A percentile compares a stretch with the other conserved stretches of the same genome.
Evolutionary conservation across 2,329 filamentous ascomycete genomes (phyloP).

Genomic region (Diaporthe ampelina): DNA sequence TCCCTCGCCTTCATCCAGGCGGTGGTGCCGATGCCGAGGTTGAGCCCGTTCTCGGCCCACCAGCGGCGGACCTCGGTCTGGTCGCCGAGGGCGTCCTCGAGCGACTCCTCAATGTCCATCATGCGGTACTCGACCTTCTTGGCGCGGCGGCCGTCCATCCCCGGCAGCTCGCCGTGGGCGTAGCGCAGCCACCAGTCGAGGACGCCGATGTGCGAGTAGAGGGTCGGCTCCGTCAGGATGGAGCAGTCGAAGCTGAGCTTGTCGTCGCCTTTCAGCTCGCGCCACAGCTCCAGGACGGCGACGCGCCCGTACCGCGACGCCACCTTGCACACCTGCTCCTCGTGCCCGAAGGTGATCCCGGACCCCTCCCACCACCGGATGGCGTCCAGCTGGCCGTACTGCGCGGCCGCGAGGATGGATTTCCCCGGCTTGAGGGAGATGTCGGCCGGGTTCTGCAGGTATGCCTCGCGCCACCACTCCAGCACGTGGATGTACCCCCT

Average conservation of each 20-base stretch:
- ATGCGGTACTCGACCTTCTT: constrained; percentile 92
- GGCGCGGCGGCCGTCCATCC: constrained; percentile 68
- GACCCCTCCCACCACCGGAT: constrained; percentile 91
- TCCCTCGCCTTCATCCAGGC: constrained; percentile 91
- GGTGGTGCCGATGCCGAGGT: constrained; percentile 84
- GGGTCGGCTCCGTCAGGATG: constrained; percentile 84
- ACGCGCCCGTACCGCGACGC: constrained; percentile 90
- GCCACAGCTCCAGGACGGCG: constrained; percentile 86
- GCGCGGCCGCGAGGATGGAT: constrained; percentile 85
- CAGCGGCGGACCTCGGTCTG: constrained; percentile 81
- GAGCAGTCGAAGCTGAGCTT: constrained; percentile 54
- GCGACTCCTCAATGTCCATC: constrained; percentile 93
- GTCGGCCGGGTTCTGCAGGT: constrained; percentile 66
- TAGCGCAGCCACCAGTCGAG: constrained; percentile 93
- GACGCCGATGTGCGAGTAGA: constrained; percentile 86
- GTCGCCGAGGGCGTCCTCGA: constrained; percentile 86
- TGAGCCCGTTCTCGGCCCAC: constrained; percentile 90
- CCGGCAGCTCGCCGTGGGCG: constrained; percentile 67
- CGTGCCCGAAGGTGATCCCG: constrained; percentile 82
- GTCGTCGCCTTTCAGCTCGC: constrained; percentile 76
- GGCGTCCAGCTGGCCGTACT: constrained; percentile 82
- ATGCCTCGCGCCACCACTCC: constrained; percentile 91
- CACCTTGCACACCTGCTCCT: constrained; percentile 85
- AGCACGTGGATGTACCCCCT: constrained; percentile 88
- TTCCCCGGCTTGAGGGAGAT: constrained; percentile 84